Percentiles rank a stretch among this genome's conserved stretches.
phyloP scores from a whole-genome alignment of 345 rosid genomes.

The Mallotus nudiflorus region DNA sequence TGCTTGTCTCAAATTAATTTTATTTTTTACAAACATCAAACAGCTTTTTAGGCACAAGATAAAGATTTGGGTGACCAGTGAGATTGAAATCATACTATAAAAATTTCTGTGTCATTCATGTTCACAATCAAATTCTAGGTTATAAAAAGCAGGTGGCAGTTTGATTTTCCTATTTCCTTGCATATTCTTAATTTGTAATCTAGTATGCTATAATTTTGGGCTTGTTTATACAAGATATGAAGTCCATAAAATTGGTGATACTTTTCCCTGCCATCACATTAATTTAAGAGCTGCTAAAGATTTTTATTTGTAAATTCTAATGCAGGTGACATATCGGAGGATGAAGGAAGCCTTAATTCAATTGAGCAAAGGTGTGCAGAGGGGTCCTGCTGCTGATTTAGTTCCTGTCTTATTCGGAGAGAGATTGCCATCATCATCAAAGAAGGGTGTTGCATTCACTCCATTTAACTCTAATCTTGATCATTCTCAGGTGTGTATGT shows the following conservation, averaged over 20 bases:
- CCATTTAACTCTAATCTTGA: slow-evolving; percentile 77
- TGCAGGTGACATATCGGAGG: slow-evolving; percentile 82
- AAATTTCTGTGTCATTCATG: background rate
- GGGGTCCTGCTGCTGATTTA: slow-evolving; percentile 87
- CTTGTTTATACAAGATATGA: background rate
- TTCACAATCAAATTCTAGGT: background rate
- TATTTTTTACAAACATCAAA: background rate
- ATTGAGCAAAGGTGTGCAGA: slow-evolving; percentile 77
- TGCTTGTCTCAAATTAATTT: background rate
- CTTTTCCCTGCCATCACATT: background rate
- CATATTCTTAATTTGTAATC: background rate
- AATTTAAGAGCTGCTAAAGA: background rate
- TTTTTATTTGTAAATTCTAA: slow-evolving; percentile 13
- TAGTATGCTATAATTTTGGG: background rate
- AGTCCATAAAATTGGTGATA: background rate
- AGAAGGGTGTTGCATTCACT: slow-evolving; percentile 55
- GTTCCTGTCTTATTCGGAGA: slow-evolving; percentile 91
- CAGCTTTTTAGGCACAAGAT: background rate
- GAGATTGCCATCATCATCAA: slow-evolving; percentile 49
- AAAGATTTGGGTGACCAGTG: background rate
- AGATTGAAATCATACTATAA: background rate
- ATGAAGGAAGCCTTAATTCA: slow-evolving; percentile 91
- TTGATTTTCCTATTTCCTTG: background rate
- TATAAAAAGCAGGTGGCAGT: background rate
- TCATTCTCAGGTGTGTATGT: slow-evolving; percentile 68